phyloP scores from a whole-genome alignment of 129 eudicot species.

The Mikania micrantha region DNA sequence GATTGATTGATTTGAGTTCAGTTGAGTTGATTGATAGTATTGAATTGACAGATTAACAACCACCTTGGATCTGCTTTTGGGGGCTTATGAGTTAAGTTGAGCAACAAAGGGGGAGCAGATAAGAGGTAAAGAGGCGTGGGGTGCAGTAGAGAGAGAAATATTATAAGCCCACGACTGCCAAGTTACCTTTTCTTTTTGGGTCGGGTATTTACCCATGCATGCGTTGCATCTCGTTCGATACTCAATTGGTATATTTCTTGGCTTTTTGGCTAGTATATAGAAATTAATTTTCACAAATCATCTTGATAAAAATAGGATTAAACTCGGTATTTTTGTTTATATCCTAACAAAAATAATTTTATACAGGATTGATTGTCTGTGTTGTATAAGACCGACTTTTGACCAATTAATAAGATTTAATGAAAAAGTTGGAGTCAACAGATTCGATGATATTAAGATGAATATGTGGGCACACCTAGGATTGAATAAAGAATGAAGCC shows the following conservation, averaged over 20 bases:
- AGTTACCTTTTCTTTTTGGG: constrained; percentile 22
- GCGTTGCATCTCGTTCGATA: constrained; percentile 8
- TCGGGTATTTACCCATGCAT: constrained; percentile 24
- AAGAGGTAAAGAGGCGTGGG: constrained; percentile 18
- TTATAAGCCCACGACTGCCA: not conserved
- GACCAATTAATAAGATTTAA: too few species aligned
- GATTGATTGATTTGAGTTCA: constrained; percentile 44
- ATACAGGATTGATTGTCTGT: too few species aligned
- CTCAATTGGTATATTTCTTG: not conserved
- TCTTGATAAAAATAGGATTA: too few species aligned
- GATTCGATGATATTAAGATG: too few species aligned
- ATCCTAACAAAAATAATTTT: too few species aligned
- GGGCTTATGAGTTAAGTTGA: constrained; percentile 24
- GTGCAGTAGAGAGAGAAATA: constrained; percentile 29
- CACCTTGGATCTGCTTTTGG: constrained; percentile 47
- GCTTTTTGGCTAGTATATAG: too few species aligned
- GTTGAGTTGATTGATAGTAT: constrained; percentile 21
- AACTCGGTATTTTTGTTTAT: too few species aligned
- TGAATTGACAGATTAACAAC: constrained; percentile 55
- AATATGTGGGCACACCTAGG: too few species aligned
- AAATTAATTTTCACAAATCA: too few species aligned
- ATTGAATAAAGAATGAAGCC: too few species aligned
- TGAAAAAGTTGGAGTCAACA: too few species aligned
- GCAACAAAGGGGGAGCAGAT: constrained; percentile 25
- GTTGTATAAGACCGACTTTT: too few species aligned